phyloP scores from a whole-genome alignment of 2,329 filamentous ascomycete genomes.

The Corniculantispora saksenae region DNA sequence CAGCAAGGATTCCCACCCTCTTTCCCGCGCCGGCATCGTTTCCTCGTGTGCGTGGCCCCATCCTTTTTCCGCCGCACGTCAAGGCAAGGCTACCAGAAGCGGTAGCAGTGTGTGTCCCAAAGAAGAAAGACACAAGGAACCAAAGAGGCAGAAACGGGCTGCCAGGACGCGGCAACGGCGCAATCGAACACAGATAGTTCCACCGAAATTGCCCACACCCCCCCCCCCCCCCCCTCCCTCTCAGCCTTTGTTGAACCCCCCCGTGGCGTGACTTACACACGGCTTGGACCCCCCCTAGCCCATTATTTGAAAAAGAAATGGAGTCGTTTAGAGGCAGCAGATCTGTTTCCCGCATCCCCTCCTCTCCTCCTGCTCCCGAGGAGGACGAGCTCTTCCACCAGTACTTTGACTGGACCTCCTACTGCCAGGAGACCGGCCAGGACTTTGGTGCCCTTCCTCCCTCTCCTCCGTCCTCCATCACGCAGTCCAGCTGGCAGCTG shows the following conservation, averaged over 20 bases:
- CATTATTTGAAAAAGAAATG: conserved; percentile 32
- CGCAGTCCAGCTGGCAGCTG: conserved; percentile 30
- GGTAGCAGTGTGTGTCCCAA: conserved; percentile 14
- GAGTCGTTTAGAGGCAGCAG: conserved; percentile 15
- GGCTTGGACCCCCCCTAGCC: conserved; percentile 19
- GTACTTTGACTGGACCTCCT: conserved; percentile 41
- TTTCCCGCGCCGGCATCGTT: too few species aligned
- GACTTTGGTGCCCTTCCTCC: conserved; percentile 6
- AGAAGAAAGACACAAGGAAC: conserved; percentile 20
- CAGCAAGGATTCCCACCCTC: conserved; percentile 17
- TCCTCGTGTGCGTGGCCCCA: neutral
- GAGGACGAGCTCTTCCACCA: conserved; percentile 38
- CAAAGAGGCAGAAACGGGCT: conserved; percentile 25
- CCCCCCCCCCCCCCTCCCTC: neutral
- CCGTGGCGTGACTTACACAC: conserved; percentile 40
- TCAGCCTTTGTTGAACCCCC: too few species aligned
- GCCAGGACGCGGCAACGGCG: conserved; percentile 21
- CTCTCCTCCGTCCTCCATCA: conserved; percentile 3
- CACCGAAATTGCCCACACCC: conserved; percentile 34
- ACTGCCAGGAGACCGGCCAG: conserved; percentile 27
- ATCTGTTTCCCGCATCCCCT: conserved; percentile 32
- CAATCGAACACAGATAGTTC: conserved; percentile 31
- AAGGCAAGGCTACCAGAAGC: conserved; percentile 11
- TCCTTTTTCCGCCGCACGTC: neutral
- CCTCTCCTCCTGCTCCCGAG: conserved; percentile 27